Percentiles rank a stretch among this genome's conserved stretches.
These are phyloP conservation scores for Striga asiatica DNA, from an alignment of 257 asterid genomes.

Conservation along the genomic window DNA sequence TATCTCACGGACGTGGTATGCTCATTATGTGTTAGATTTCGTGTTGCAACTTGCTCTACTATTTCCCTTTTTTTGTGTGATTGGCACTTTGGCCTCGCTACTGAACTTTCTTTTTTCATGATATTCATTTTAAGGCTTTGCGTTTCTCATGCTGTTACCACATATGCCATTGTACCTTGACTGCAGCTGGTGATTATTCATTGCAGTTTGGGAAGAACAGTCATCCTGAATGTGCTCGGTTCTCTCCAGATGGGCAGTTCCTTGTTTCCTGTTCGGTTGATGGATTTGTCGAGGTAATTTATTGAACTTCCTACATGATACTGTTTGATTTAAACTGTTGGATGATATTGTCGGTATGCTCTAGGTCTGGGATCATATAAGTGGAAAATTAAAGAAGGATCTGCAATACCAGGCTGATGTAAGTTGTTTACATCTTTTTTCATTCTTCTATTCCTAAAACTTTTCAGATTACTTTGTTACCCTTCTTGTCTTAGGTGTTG, in stretches of 20 bases:
- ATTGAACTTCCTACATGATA: conserved; percentile 6
- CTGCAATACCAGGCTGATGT: conserved; percentile 98
- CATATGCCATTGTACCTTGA: neutral
- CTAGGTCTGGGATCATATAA: conserved; percentile 96
- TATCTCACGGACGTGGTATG: neutral
- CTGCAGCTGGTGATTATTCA: conserved; percentile 10
- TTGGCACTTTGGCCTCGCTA: too few species aligned
- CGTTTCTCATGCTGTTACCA: neutral
- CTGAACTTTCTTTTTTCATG: too few species aligned
- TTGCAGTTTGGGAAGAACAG: conserved; percentile 93
- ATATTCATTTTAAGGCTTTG: too few species aligned
- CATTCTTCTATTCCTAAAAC: too few species aligned
- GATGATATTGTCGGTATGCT: conserved; percentile 21
- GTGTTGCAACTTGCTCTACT: neutral
- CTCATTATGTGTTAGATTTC: neutral
- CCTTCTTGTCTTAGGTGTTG: too few species aligned
- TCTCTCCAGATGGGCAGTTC: conserved; percentile 98
- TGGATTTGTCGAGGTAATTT: conserved; percentile 81
- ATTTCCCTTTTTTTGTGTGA: too few species aligned
- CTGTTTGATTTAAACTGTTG: conserved; percentile 3
- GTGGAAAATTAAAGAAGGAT: conserved; percentile 95
- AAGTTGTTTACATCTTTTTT: conserved; percentile 22
- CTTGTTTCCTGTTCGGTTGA: conserved; percentile 95
- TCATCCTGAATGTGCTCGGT: conserved; percentile 83
- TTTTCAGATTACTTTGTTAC: too few species aligned